Conservation (phyloP, 2,329 filamentous ascomycete species). For the Aureobasidium lini region DNA sequence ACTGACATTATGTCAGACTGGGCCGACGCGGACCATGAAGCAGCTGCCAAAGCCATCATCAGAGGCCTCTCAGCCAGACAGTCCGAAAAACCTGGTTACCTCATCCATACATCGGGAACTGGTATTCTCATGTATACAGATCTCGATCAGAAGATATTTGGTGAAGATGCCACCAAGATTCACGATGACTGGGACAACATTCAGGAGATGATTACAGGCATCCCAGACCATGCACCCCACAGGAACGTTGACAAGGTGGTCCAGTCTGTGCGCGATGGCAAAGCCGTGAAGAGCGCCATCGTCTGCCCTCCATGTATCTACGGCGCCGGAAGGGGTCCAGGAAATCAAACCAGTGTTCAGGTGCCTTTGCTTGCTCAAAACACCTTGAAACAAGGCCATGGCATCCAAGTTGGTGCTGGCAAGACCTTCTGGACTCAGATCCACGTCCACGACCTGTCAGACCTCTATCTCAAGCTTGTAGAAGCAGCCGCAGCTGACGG, state of each 20-base stretch:
- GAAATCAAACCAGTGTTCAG: slow-evolving; percentile 50
- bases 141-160: slow-evolving; percentile 37
- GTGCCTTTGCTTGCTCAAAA: slow-evolving; percentile 47
- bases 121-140: slow-evolving; percentile 50
- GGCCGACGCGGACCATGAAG: slow-evolving; percentile 41
- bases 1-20: slow-evolving; percentile 29
- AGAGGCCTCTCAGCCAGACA: slow-evolving; percentile 43
- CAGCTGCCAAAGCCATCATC: slow-evolving; percentile 44
- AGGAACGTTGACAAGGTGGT: slow-evolving; percentile 64
- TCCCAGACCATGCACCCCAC: slow-evolving; percentile 55
- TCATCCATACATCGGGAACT: slow-evolving; percentile 50
- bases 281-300: slow-evolving; percentile 53
- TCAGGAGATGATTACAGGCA: slow-evolving; percentile 41
- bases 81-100: slow-evolving; percentile 26
- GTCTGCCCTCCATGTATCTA: slow-evolving; percentile 62
- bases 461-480: slow-evolving; percentile 48
- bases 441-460: slow-evolving; percentile 53
- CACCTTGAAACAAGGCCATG: slow-evolving; percentile 46
- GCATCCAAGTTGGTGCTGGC: slow-evolving; percentile 51
- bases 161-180: slow-evolving; percentile 40
- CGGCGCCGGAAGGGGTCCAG: slow-evolving; percentile 45
- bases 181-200: slow-evolving; percentile 57
- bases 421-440: slow-evolving; percentile 50
- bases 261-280: slow-evolving; percentile 39
- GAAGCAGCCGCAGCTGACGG: slow-evolving; percentile 39